Conservation (phyloP, 1,139 yeast genomes). For the Kodamaea alishanica region DNA sequence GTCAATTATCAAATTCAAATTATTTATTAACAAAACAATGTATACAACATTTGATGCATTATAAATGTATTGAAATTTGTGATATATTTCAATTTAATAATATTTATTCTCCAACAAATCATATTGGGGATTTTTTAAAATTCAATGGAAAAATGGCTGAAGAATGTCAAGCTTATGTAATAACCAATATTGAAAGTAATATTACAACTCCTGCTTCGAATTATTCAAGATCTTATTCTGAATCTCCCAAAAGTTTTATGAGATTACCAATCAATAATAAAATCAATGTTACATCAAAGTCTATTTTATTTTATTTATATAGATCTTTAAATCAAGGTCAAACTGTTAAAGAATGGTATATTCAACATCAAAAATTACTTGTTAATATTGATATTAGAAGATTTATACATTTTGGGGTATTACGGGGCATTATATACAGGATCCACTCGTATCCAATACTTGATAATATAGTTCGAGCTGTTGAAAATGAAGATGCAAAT, state of each 20-base stretch:
- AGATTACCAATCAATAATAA: constrained; percentile 1
- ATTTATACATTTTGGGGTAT: constrained; percentile 81
- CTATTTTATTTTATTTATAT: constrained; percentile 70
- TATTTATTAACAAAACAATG: constrained; percentile 77
- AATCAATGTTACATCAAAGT: constrained; percentile 51
- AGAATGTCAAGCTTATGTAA: constrained; percentile 82
- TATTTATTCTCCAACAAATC: constrained; percentile 85
- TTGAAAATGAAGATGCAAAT: constrained; percentile 28
- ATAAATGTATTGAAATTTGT: constrained; percentile 74
- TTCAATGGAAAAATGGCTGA: constrained; percentile 60
- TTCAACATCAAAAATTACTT: constrained; percentile 54
- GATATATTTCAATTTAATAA: constrained; percentile 89
- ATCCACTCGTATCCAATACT: constrained; percentile 73
- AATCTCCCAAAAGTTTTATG: constrained; percentile 9
- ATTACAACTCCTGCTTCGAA: constrained; percentile 7
- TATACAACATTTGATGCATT: constrained; percentile 86
- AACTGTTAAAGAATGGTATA: constrained; percentile 77
- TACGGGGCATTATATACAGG: constrained; percentile 77
- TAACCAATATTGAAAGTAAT: constrained; percentile 19
- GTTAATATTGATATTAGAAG: constrained; percentile 73
- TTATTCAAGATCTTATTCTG: not conserved
- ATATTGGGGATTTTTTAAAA: constrained; percentile 62
- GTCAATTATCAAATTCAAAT: constrained; percentile 80
- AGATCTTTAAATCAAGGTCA: constrained; percentile 76
- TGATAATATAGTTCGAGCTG: constrained; percentile 34